Evolutionary conservation across 179 eudicot species (phyloP), one percentile per base, ranked within the genome.

Genomic region (Corrigiola litoralis): DNA sequence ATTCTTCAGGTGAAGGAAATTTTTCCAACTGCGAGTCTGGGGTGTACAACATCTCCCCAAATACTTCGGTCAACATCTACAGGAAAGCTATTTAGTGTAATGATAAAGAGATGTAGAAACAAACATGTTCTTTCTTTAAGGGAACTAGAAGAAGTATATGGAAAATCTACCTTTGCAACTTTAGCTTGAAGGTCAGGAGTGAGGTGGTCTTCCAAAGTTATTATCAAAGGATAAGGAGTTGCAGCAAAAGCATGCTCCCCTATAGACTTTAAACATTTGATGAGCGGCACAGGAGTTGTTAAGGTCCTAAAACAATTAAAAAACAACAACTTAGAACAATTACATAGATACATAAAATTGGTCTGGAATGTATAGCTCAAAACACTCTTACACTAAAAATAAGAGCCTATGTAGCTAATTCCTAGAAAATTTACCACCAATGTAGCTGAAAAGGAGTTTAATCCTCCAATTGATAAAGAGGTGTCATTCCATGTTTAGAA

Each of bases 1-100:
- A 71, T 36, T 65, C 84, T 71, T 85, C 90, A 4, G 95, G 95
- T 34, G 95, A 85, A 25, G 88, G 90, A 34, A 87, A 77, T 25
- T 81, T 79, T 46, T 66, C 81, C 33, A 78, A 52, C 61, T 59
- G 55, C 3, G 77, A 54, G 33, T 76, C 75, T 6, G 91, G 88
- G 68, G 47, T 67, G 65, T 55, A 85, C 34, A 87, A 61, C 78
- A 76, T 66, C 32, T 78, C 80, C 68, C 82, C 95, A 49, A 87
- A 83, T 55, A 68, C 60, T 72, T 83, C 80, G 24, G 33, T 80
- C 42, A 75, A 75, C 87, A 77, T 83, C 87, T 83, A 67, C 45
- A 65, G 29, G 45, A 55, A 61, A 68, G n/a, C 17, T 58, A 59
- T 29, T 32, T 36, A 60, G 33, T 29, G 20, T 66, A 46, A 31